These are phyloP conservation scores for Xylaria grammica DNA, from an alignment of 495 filamentous ascomycete species.

Conservation along the genomic window DNA sequence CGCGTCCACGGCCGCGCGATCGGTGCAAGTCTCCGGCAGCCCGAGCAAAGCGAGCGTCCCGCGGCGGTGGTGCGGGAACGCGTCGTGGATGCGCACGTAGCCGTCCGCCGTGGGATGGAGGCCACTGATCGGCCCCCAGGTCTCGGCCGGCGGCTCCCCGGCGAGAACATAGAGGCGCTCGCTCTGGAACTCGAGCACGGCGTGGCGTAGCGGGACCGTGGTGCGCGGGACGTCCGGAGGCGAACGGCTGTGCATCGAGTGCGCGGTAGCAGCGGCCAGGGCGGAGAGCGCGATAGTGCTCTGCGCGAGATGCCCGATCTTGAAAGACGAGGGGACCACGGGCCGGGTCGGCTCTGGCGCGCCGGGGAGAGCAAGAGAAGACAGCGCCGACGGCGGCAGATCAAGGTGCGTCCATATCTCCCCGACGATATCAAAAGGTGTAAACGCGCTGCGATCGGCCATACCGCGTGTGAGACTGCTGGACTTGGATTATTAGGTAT, in stretches of 20 bases:
- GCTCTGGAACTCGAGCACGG: constrained; percentile 50
- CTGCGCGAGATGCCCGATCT: constrained; percentile 38
- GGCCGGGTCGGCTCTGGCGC: constrained; percentile 12
- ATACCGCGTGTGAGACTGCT: not conserved
- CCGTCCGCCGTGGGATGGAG: constrained; percentile 50
- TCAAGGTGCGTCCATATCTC: constrained; percentile 28
- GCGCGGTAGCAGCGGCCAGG: constrained; percentile 44
- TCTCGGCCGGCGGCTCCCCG: constrained; percentile 30
- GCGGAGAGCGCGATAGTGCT: constrained; percentile 50
- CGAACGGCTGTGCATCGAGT: constrained; percentile 29
- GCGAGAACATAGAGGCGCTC: constrained; percentile 47
- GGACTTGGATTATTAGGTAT: too few relatives aligned
- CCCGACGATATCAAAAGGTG: constrained; percentile 20
- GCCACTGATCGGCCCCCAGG: constrained; percentile 48
- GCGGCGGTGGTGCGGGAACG: constrained; percentile 46
- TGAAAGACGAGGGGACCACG: constrained; percentile 44
- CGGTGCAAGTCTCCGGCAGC: constrained; percentile 25
- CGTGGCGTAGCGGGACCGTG: constrained; percentile 43
- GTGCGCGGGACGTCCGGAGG: constrained; percentile 26
- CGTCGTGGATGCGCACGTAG: constrained; percentile 53
- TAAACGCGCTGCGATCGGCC: constrained; percentile 13
- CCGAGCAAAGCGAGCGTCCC: constrained; percentile 45
- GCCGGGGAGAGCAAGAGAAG: constrained; percentile 21
- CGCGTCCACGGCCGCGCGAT: constrained; percentile 39
- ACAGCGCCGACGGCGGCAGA: constrained; percentile 20